These are phyloP conservation scores for Trichocladium uniseriatum DNA, from an alignment of 495 filamentous ascomycete species.

Conservation along the genomic window DNA sequence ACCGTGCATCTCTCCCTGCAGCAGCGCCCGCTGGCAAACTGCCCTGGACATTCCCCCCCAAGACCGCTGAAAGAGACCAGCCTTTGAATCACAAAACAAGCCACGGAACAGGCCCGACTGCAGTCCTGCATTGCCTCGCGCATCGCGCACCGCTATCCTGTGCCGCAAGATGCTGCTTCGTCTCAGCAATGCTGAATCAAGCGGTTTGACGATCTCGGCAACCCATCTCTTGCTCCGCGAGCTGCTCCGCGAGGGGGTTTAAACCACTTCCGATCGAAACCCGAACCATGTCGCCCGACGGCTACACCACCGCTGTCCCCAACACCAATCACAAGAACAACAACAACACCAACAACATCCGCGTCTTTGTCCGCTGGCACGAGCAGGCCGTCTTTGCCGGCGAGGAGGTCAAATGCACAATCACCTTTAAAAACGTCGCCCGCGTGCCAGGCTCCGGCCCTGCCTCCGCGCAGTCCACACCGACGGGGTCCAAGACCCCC, in stretches of 20 bases:
- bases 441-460: neutral
- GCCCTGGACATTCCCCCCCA: neutral
- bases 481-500: neutral
- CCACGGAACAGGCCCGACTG: neutral
- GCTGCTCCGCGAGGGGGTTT: neutral
- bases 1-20: too few species aligned
- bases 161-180: conserved; percentile 21
- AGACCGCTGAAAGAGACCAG: neutral
- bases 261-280: conserved; percentile 1
- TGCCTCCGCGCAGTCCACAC: neutral
- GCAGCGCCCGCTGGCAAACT: too few species aligned
- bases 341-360: conserved; percentile 41
- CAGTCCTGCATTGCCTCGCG: neutral
- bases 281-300: conserved; percentile 35
- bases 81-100: neutral
- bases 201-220: conserved; percentile 11
- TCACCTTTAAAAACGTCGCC: conserved; percentile 85
- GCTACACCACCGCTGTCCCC: conserved; percentile 18
- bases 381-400: conserved; percentile 89
- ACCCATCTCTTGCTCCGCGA: neutral
- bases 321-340: too few species aligned
- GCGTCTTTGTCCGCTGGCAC: conserved; percentile 90
- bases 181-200: conserved; percentile 19
- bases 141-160: conserved; percentile 3
- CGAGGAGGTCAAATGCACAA: conserved; percentile 86